These are phyloP conservation scores for Rhodomyrtus psidioides DNA, from an alignment of 441 rosid genomes.

Conservation along the genomic window DNA sequence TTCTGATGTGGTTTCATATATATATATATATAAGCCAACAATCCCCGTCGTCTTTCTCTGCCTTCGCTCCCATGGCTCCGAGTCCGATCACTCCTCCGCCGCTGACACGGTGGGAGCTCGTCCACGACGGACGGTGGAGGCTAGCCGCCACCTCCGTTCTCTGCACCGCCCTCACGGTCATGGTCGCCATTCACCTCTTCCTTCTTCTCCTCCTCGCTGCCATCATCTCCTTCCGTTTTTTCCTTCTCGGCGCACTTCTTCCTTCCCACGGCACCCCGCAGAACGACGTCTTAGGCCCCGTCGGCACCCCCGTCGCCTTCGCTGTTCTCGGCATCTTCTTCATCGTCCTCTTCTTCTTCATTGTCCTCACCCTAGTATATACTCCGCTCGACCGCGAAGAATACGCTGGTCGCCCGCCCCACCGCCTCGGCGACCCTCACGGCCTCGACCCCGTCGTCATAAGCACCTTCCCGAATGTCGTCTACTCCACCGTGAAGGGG, in stretches of 20 bases:
- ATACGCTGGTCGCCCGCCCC: not conserved
- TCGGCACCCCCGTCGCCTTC: not conserved
- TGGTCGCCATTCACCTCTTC: not conserved
- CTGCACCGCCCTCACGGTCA: not conserved
- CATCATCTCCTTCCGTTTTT: not conserved
- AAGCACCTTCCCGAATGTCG: not conserved
- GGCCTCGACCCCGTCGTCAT: not conserved
- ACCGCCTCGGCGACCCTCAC: not conserved
- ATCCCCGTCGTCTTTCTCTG: no score
- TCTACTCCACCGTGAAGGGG: constrained; percentile 1
- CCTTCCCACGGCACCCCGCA: not conserved
- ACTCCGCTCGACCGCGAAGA: not conserved
- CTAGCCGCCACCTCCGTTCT: no score
- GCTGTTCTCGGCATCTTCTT: not conserved
- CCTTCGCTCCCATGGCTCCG: no score
- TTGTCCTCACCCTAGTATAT: not conserved
- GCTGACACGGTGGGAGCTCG: no score
- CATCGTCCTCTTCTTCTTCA: no score
- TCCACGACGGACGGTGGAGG: no score
- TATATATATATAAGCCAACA: no score
- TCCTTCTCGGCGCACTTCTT: not conserved
- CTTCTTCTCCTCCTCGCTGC: not conserved
- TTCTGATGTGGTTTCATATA: no score
- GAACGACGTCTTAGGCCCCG: not conserved
- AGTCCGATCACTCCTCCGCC: no score